Percentiles rank a stretch among this genome's conserved stretches.
Evolutionary conservation across 306 rosid species (phyloP).

Genomic region (Prinsepia uniflora): DNA sequence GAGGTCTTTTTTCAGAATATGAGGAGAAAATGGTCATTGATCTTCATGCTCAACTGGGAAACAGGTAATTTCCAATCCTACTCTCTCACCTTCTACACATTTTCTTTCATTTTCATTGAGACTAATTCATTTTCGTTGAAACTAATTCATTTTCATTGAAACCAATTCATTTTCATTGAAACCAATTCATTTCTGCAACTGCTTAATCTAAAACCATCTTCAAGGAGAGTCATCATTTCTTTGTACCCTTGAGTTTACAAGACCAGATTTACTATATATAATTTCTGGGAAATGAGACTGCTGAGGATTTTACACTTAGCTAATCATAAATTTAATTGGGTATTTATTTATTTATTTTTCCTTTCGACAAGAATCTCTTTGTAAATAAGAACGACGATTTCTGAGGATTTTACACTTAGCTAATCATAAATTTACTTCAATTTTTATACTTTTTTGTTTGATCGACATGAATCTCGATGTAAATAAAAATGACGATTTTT

Average conservation of each 20-base stretch:
- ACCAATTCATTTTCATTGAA: too few relatives aligned
- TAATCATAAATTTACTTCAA: neutral
- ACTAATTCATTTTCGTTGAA: too few relatives aligned
- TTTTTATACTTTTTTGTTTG: neutral
- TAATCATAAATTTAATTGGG: too few relatives aligned
- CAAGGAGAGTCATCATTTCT: too few relatives aligned
- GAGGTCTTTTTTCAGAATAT: slow-evolving; percentile 77
- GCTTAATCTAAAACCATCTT: neutral
- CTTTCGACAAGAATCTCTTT: too few relatives aligned
- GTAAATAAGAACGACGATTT: too few relatives aligned
- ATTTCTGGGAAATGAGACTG: neutral
- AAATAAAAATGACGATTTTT: too few relatives aligned
- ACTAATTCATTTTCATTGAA: too few relatives aligned
- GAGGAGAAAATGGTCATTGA: slow-evolving; percentile 92
- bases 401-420: neutral
- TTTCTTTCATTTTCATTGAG: too few relatives aligned
- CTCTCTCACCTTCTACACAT: neutral
- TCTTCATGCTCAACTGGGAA: slow-evolving; percentile 93
- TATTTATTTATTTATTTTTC: too few relatives aligned
- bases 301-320: neutral
- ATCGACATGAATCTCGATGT: neutral
- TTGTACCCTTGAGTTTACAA: neutral
- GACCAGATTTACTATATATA: neutral
- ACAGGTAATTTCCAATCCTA: slow-evolving; percentile 48
- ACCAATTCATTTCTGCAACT: neutral